phyloP scores from a whole-genome alignment of 495 filamentous ascomycete species.

The Lasiosphaeria miniovina region DNA sequence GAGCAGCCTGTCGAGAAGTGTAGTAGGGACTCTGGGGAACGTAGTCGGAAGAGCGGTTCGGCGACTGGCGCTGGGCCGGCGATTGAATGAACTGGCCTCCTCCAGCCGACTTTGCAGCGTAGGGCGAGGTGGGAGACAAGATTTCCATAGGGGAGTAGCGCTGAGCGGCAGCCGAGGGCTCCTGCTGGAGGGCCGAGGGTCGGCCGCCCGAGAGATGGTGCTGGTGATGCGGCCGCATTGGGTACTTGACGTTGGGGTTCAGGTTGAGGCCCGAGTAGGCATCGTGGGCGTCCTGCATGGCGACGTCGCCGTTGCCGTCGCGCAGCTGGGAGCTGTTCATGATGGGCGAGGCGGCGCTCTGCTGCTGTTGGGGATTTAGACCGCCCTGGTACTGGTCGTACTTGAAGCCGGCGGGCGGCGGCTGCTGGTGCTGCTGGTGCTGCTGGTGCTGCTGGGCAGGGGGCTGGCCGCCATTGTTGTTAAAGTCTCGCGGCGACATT shows the following conservation, averaged over 20 bases:
- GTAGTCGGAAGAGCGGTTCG: slow-evolving; percentile 39
- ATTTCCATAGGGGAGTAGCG: slow-evolving; percentile 95
- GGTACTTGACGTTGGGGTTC: slow-evolving; percentile 65
- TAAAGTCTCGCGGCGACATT: slow-evolving; percentile 44
- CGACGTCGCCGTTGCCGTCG: slow-evolving; percentile 77
- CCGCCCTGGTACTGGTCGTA: slow-evolving; percentile 70
- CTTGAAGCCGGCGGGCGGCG: slow-evolving; percentile 64
- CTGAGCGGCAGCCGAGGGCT: slow-evolving; percentile 79
- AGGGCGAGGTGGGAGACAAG: slow-evolving; percentile 55
- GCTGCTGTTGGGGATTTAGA: slow-evolving; percentile 51
- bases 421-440: slow-evolving; percentile 51
- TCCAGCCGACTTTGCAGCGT: slow-evolving; percentile 39
- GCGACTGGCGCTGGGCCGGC: slow-evolving; percentile 33
- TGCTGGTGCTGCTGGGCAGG: slow-evolving; percentile 44
- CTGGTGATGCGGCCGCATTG: slow-evolving; percentile 66
- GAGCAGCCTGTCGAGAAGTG: slow-evolving; percentile 39
- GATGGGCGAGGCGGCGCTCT: slow-evolving; percentile 61
- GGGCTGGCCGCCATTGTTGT: slow-evolving; percentile 27
- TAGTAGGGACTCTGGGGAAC: slow-evolving; percentile 50
- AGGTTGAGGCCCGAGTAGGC: slow-evolving; percentile 51
- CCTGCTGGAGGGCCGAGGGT: slow-evolving; percentile 54
- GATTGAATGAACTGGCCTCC: slow-evolving; percentile 48
- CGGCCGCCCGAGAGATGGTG: slow-evolving; percentile 51
- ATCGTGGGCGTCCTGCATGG: slow-evolving; percentile 87
- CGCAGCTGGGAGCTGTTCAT: slow-evolving; percentile 60